Percentiles rank a stretch among this genome's conserved stretches.
Evolutionary conservation across 2,329 filamentous ascomycete species (phyloP).

Genomic region (Curvularia eragrostidis): DNA sequence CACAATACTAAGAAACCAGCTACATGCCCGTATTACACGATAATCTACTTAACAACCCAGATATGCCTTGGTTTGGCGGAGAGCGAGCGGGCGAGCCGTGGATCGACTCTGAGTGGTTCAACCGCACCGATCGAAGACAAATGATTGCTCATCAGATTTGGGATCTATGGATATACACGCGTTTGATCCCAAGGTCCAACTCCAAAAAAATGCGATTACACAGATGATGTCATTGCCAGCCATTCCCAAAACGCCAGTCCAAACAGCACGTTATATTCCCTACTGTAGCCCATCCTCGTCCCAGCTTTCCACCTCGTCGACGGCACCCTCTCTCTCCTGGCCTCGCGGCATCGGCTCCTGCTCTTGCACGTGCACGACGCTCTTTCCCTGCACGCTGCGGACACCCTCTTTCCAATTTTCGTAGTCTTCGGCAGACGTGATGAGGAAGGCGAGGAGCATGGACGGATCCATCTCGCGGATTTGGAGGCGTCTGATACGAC

Average conservation of each 20-base stretch:
- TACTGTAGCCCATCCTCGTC: slow-evolving; percentile 61
- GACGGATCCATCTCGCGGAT: slow-evolving; percentile 96
- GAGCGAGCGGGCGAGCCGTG: too few relatives aligned
- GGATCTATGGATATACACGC: slow-evolving; percentile 18
- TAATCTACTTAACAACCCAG: too few relatives aligned
- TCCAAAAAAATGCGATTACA: slow-evolving; percentile 18
- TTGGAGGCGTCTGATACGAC: slow-evolving; percentile 80
- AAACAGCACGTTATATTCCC: background rate
- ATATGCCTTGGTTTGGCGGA: too few relatives aligned
- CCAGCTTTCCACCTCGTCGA: slow-evolving; percentile 89
- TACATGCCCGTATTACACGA: background rate
- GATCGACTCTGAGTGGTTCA: too few relatives aligned
- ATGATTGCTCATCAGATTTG: slow-evolving; percentile 6
- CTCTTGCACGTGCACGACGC: slow-evolving; percentile 83
- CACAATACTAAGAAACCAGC: too few relatives aligned
- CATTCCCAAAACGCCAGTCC: slow-evolving; percentile 4
- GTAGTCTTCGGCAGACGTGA: slow-evolving; percentile 84
- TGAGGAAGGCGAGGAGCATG: slow-evolving; percentile 94
- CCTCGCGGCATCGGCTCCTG: slow-evolving; percentile 63
- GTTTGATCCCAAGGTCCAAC: slow-evolving; percentile 17
- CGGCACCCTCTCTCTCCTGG: slow-evolving; percentile 70
- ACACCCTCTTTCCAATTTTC: slow-evolving; percentile 79
- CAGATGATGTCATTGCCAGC: slow-evolving; percentile 7
- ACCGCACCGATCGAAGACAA: background rate
- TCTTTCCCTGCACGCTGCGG: slow-evolving; percentile 73